phyloP scores from a whole-genome alignment of 2,329 filamentous ascomycete genomes.

The Dissoconium aciculare region DNA sequence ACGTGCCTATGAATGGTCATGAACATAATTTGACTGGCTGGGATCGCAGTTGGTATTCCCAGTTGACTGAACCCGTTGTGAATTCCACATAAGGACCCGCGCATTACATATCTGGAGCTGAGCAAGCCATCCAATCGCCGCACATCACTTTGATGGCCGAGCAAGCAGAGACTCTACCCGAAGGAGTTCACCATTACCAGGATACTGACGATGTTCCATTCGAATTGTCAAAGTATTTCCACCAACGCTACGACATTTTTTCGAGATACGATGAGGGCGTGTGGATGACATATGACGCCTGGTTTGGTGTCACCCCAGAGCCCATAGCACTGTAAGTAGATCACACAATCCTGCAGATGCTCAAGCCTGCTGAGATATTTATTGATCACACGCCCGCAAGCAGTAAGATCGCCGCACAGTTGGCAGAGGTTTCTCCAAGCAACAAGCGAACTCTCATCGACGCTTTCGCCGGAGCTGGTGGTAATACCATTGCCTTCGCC shows the following conservation, averaged over 20 bases:
- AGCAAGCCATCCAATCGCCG: too few species aligned
- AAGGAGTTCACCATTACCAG: constrained; percentile 62
- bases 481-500: constrained; percentile 91
- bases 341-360: constrained; percentile 1
- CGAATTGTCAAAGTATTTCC: constrained; percentile 85
- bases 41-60: too few species aligned
- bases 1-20: too few species aligned
- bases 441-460: constrained; percentile 61
- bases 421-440: constrained; percentile 38
- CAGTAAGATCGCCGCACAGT: constrained; percentile 62
- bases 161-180: constrained; percentile 31
- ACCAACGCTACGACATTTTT: constrained; percentile 78
- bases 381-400: too few species aligned
- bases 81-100: too few species aligned
- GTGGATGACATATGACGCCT: constrained; percentile 81
- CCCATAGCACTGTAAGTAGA: constrained; percentile 60
- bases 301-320: constrained; percentile 95
- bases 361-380: background rate
- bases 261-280: constrained; percentile 75
- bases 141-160: too few species aligned
- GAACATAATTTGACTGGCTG: too few species aligned
- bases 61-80: too few species aligned
- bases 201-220: constrained; percentile 56
- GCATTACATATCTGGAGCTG: too few species aligned
- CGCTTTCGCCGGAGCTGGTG: constrained; percentile 79